phyloP scores from a whole-genome alignment of 1,284 basidiomycete genomes.

The Naganishia sp. region DNA sequence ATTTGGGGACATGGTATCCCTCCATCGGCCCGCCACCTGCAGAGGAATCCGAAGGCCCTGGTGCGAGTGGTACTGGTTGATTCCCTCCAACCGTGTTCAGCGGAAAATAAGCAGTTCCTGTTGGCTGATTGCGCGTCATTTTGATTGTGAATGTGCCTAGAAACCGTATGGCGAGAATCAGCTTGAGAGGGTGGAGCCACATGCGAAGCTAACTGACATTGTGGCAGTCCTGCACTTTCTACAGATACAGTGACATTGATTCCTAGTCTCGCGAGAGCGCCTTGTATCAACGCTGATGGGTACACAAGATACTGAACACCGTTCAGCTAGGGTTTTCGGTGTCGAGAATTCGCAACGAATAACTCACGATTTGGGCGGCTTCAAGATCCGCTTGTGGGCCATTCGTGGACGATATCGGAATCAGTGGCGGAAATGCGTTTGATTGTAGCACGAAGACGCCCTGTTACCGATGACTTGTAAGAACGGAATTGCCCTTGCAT shows the following conservation, averaged over 20 bases:
- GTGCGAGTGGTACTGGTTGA: constrained; percentile 15
- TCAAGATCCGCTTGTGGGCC: constrained; percentile 72
- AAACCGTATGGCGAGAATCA: not conserved
- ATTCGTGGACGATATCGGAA: constrained; percentile 73
- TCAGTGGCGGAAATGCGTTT: constrained; percentile 80
- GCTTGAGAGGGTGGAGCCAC: not conserved
- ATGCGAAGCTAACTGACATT: constrained; percentile 62
- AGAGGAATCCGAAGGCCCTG: not conserved
- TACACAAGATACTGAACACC: constrained; percentile 69
- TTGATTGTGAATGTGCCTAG: constrained; percentile 28
- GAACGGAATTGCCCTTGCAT: not conserved
- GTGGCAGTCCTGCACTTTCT: constrained; percentile 76
- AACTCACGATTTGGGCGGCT: constrained; percentile 67
- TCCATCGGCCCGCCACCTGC: not conserved
- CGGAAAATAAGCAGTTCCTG: constrained; percentile 25
- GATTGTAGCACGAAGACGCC: constrained; percentile 93
- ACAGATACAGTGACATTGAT: constrained; percentile 70
- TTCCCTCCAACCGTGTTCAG: constrained; percentile 22
- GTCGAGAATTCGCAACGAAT: not conserved
- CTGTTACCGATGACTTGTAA: constrained; percentile 53
- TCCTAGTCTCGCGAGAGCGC: constrained; percentile 76
- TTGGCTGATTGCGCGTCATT: constrained; percentile 23
- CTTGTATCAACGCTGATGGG: constrained; percentile 76
- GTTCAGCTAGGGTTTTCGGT: not conserved
- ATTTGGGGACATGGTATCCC: not conserved